Conservation (phyloP, 1,284 basidiomycete species). For the Austroboletus rostrupii region DNA sequence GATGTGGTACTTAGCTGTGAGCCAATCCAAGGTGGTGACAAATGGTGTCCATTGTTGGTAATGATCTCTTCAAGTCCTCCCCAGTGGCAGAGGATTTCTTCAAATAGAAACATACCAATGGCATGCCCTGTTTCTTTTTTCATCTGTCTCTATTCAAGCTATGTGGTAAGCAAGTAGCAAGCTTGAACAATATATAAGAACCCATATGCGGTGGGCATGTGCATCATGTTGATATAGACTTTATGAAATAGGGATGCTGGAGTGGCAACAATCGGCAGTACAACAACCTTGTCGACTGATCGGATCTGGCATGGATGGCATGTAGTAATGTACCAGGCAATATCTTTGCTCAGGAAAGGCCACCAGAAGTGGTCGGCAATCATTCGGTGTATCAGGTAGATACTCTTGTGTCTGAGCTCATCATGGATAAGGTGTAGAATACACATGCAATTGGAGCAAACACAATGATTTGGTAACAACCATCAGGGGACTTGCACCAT, state of each 20-base stretch:
- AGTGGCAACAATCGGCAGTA: conserved; percentile 8
- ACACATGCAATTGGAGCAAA: not conserved
- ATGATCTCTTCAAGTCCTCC: conserved; percentile 9
- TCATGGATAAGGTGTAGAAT: not conserved
- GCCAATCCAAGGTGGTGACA: not conserved
- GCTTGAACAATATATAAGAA: conserved; percentile 2
- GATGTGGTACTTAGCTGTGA: conserved; percentile 3
- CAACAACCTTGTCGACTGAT: not conserved
- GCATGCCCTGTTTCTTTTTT: conserved; percentile 9
- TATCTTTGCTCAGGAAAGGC: not conserved
- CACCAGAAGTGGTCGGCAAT: conserved; percentile 1
- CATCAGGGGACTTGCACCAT: not conserved
- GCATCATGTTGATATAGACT: not conserved
- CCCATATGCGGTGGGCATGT: not conserved
- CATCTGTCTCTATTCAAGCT: conserved; percentile 4
- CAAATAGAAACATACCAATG: not conserved
- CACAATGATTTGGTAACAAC: not conserved
- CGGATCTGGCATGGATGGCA: conserved; percentile 7
- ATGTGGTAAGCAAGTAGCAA: not conserved
- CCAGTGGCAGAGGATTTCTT: conserved; percentile 4
- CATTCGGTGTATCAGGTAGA: not conserved
- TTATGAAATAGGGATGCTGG: conserved; percentile 15
- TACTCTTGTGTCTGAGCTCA: not conserved
- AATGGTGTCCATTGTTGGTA: not conserved
- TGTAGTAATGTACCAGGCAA: conserved; percentile 1